Conservation (phyloP, 176 grass and related monocot species). For the Miscanthus lutarioriparius region DNA sequence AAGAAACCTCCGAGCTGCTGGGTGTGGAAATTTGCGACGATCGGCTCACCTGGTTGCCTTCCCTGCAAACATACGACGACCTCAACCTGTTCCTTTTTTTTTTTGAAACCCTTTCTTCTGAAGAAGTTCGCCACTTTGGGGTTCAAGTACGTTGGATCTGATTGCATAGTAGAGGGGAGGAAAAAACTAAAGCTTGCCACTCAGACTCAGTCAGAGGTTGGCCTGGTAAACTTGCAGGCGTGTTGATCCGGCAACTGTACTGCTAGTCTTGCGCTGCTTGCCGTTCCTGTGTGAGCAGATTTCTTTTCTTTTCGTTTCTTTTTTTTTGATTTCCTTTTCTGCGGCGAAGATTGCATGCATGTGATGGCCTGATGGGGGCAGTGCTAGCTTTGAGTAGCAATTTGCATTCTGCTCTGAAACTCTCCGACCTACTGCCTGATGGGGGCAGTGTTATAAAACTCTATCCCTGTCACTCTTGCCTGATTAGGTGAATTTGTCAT, state of each 20-base stretch:
- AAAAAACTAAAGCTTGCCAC: background rate
- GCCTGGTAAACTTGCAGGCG: background rate
- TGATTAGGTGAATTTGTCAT: background rate
- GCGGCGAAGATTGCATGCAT: background rate
- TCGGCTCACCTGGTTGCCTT: background rate
- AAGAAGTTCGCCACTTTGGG: background rate
- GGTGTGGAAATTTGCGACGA: background rate
- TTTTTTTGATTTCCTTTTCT: background rate
- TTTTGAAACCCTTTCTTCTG: background rate
- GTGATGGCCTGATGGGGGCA: background rate
- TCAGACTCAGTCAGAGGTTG: background rate
- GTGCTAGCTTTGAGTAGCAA: background rate
- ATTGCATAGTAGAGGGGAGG: background rate
- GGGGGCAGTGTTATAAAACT: background rate
- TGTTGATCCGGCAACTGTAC: conserved; percentile 20
- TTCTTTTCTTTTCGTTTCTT: background rate
- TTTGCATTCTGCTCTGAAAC: background rate
- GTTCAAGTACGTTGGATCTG: background rate
- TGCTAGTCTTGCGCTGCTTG: background rate
- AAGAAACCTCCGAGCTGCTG: background rate
- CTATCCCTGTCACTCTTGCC: background rate
- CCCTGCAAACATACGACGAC: background rate
- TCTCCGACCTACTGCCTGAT: background rate
- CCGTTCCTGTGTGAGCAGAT: background rate
- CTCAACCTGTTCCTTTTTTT: conserved; percentile 6